Conservation (phyloP, 2,329 filamentous ascomycete genomes). For the Fusarium foetens region DNA sequence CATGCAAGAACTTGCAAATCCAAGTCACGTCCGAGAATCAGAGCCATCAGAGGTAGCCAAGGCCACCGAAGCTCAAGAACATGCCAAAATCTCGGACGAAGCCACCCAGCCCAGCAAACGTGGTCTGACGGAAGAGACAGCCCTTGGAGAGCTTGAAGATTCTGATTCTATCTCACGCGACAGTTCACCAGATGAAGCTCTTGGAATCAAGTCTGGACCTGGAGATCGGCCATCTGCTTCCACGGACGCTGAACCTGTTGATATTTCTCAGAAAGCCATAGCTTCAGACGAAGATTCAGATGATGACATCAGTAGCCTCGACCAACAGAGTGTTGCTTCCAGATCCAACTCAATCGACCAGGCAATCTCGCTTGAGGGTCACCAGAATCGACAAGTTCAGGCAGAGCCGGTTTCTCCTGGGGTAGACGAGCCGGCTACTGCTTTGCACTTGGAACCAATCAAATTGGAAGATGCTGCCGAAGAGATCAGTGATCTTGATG, state of each 20-base stretch:
- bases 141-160: neutral
- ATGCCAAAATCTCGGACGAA: neutral
- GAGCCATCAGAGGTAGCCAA: neutral
- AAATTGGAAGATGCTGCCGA: neutral
- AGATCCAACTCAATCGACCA: neutral
- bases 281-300: neutral
- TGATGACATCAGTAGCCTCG: neutral
- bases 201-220: neutral
- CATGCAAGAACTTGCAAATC: neutral
- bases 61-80: neutral
- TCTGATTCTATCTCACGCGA: neutral
- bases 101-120: neutral
- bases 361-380: neutral
- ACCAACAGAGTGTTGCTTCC: neutral
- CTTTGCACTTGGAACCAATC: neutral
- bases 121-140: neutral
- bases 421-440: neutral
- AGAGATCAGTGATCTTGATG: neutral
- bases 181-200: conserved; percentile 7
- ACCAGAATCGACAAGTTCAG: neutral
- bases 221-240: neutral
- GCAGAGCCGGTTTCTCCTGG: neutral
- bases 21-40: neutral
- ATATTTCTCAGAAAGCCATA: neutral
- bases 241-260: neutral